phyloP scores from a whole-genome alignment of 1,284 basidiomycete species.

The Ceratobasidium sp. region DNA sequence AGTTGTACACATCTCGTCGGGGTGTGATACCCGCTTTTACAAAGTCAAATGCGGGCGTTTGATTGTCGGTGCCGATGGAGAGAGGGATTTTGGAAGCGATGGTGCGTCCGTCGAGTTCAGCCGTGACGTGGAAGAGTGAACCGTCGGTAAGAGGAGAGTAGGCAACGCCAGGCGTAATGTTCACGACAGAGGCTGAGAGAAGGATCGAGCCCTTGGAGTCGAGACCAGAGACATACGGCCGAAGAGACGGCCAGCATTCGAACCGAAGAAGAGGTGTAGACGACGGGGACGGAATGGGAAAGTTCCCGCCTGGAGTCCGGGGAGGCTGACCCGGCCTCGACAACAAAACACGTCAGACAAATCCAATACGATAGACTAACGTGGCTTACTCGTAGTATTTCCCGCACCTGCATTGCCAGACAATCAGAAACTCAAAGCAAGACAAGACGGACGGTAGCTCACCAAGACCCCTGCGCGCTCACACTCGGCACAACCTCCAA shows the following conservation, averaged over 20 bases:
- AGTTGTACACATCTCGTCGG: conserved; percentile 61
- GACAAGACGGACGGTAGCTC: background rate
- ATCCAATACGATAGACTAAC: background rate
- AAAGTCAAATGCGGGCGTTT: conserved; percentile 61
- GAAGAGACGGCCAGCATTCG: conserved; percentile 73
- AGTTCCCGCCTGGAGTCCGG: conserved; percentile 53
- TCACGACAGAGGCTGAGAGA: conserved; percentile 67
- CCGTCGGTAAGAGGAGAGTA: conserved; percentile 60
- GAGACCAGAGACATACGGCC: conserved; percentile 74
- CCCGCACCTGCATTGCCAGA: conserved; percentile 32
- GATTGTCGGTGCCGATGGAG: conserved; percentile 65
- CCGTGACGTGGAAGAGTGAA: conserved; percentile 58
- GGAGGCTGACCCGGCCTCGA: conserved; percentile 27
- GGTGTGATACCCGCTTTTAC: conserved; percentile 61
- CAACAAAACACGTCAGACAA: background rate
- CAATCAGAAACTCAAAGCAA: background rate
- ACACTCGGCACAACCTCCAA: conserved; percentile 32
- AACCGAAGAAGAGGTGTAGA: conserved; percentile 70
- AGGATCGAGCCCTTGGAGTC: conserved; percentile 61
- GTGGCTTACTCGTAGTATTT: conserved; percentile 39
- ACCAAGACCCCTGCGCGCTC: conserved; percentile 24
- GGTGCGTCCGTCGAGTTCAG: conserved; percentile 60
- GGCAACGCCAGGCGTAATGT: conserved; percentile 64
- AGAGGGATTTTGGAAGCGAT: conserved; percentile 62
- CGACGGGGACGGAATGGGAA: conserved; percentile 65